A percentile compares a stretch with the other conserved stretches of the same genome.
These are phyloP conservation scores for Nakaseomyces glabratus DNA, from an alignment of 1,139 yeast species.

Conservation along the genomic window DNA sequence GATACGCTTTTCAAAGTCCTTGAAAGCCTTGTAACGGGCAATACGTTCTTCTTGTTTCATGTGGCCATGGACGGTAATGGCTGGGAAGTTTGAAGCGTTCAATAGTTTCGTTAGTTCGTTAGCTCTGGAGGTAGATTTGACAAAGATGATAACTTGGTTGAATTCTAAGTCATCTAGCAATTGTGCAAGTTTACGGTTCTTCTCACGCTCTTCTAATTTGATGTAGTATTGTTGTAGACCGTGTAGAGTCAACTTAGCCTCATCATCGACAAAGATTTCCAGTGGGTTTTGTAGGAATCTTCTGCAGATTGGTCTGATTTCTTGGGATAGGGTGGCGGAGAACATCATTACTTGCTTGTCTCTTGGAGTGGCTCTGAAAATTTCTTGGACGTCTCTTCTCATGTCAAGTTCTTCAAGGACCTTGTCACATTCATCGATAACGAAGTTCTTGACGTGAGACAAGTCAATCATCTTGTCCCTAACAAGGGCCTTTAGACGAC, in stretches of 20 bases:
- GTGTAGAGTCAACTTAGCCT: slow-evolving; percentile 92
- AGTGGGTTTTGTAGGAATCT: slow-evolving; percentile 97
- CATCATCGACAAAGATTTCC: slow-evolving; percentile 96
- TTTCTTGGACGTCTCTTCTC: slow-evolving; percentile 98
- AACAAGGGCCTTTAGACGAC: slow-evolving; percentile 90
- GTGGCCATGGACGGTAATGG: slow-evolving; percentile 93
- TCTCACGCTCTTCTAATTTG: slow-evolving; percentile 82
- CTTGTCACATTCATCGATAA: slow-evolving; percentile 97
- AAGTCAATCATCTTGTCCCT: slow-evolving; percentile 84
- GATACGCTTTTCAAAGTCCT: slow-evolving; percentile 96
- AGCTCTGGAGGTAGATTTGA: slow-evolving; percentile 86
- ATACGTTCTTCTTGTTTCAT: slow-evolving; percentile 98
- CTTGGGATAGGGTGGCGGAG: slow-evolving; percentile 90
- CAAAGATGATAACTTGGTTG: slow-evolving; percentile 96
- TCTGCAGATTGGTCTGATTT: slow-evolving; percentile 93
- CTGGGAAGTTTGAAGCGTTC: slow-evolving; percentile 92
- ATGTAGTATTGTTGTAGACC: slow-evolving; percentile 96
- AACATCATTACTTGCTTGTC: slow-evolving; percentile 99
- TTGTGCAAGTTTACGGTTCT: slow-evolving; percentile 88
- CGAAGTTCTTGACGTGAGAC: slow-evolving; percentile 86
- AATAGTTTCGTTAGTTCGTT: slow-evolving; percentile 82
- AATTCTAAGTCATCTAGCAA: slow-evolving; percentile 90
- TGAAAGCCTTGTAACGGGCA: slow-evolving; percentile 89
- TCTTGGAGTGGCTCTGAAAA: slow-evolving; percentile 95
- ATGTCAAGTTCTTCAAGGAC: slow-evolving; percentile 85